These are phyloP conservation scores for Serpula lacrymans DNA, from an alignment of 768 basidiomycete genomes.

Conservation along the genomic window DNA sequence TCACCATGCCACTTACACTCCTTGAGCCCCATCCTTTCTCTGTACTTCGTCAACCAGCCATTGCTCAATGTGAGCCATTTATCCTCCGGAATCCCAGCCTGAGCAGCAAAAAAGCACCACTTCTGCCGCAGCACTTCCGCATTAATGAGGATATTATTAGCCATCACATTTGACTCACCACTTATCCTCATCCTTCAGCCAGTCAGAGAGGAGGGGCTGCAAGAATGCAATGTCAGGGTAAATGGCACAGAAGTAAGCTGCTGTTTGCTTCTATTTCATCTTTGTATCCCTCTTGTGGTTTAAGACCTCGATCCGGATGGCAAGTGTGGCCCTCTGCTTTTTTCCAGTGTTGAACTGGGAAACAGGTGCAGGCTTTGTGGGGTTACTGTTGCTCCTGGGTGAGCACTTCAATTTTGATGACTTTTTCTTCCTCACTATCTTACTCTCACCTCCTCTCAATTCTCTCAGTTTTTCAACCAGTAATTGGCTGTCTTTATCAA, in stretches of 20 bases:
- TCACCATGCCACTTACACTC: constrained; percentile 33
- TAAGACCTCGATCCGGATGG: constrained; percentile 29
- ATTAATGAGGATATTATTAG: constrained; percentile 30
- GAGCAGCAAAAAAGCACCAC: constrained; percentile 30
- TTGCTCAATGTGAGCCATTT: constrained; percentile 28
- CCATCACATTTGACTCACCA: constrained; percentile 17
- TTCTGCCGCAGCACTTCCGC: constrained; percentile 32
- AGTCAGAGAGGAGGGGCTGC: constrained; percentile 29
- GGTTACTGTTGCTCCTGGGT: no score
- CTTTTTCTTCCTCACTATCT: no score
- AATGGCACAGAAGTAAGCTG: constrained; percentile 23
- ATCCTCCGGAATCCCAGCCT: constrained; percentile 27
- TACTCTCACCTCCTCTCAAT: no score
- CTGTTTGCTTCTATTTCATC: constrained; percentile 27
- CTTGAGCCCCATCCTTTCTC: no score
- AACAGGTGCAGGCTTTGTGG: no score
- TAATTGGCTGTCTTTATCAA: no score
- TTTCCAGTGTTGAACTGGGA: constrained; percentile 2
- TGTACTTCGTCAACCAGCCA: no score
- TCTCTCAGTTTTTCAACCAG: no score
- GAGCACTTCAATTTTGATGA: no score
- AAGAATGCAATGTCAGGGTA: constrained; percentile 31
- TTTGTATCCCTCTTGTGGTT: constrained; percentile 31
- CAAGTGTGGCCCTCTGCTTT: constrained; percentile 29
- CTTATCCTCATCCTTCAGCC: constrained; percentile 28